These are phyloP conservation scores for Bassia scoparia DNA, from an alignment of 148 eudicot species.

Conservation along the genomic window DNA sequence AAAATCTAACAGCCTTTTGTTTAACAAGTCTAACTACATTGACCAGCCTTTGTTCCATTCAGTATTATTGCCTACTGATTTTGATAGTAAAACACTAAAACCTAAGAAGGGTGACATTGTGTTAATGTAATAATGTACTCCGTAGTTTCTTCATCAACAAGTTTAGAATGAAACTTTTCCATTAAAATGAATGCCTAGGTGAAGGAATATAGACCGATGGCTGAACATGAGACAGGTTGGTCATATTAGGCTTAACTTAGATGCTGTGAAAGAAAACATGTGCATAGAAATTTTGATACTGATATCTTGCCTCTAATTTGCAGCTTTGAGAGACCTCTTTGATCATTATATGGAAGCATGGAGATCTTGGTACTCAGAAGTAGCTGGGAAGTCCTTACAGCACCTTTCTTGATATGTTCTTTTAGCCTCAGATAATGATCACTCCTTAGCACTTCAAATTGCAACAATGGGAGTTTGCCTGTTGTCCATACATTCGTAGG, in stretches of 20 bases:
- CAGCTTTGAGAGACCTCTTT: slow-evolving; percentile 79
- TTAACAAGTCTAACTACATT: no score
- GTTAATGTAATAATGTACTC: no score
- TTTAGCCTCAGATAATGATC: background rate
- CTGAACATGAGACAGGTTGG: no score
- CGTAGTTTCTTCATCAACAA: no score
- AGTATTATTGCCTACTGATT: no score
- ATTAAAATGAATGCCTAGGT: background rate
- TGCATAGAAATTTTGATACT: background rate
- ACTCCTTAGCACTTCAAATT: background rate
- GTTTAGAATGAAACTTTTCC: background rate
- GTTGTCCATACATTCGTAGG: background rate
- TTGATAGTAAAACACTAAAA: no score
- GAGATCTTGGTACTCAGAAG: slow-evolving; percentile 82
- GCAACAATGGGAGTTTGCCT: background rate
- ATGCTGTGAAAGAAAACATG: background rate
- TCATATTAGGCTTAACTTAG: no score
- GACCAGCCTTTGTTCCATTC: no score
- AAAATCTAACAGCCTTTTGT: no score
- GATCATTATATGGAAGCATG: slow-evolving; percentile 84
- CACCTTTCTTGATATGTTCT: slow-evolving; percentile 38
- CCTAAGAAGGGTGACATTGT: no score
- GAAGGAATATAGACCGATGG: no score
- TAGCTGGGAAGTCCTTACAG: slow-evolving; percentile 54
- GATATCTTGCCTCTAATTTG: slow-evolving; percentile 11